Evolutionary conservation across 129 eudicot genomes (phyloP), one percentile per base, ranked within the genome.

Genomic region (Tagetes patula): DNA sequence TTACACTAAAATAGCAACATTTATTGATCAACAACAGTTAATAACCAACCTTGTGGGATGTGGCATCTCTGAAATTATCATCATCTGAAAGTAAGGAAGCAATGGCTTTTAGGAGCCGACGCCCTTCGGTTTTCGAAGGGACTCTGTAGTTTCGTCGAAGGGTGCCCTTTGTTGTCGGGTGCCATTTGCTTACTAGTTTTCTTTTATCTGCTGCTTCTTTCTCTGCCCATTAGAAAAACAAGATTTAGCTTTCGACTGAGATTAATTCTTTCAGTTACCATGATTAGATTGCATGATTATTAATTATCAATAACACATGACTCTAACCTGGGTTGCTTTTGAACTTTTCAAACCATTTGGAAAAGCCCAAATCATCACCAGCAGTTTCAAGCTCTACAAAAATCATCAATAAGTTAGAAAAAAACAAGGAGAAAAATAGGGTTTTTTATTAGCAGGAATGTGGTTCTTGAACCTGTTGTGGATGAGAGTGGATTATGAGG

Each of bases 121-220:
- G 69, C 48, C 69, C 69, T 40, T 64, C 69, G 2, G 48, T 34
- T 74, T 74, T 74, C 1, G 78, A 74, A 37, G 70, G 78, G n/a
- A 77, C 38, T 31, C 81, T 58, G 70, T 77, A 68, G 74, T 68
- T 77, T 77, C 98, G 84, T 78, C 83, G 89, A 3, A 95, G 93
- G 30, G 99, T 95, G 14, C 99, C 99, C 80, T 95, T 91, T 6
- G 97, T 95, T 33, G 99, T 91, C 0, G 97, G 96, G 80, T 91
- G 99, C 99, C 99, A 95, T 88, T 95, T 95, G 88, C 97, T 85
- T 39, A 88, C 96, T 8, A 91, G 30, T 52, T 91, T 91, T 78
- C 97, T 80, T 82, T 65, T 85, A 27, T 88, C 95, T 37, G 91
- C 70, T 73, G 99, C 97, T 82, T 86, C 97, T 67, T 85, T 91